Evolutionary conservation across 2,329 filamentous ascomycete genomes (phyloP).

Genomic region (Pyrenophora seminiperda): DNA sequence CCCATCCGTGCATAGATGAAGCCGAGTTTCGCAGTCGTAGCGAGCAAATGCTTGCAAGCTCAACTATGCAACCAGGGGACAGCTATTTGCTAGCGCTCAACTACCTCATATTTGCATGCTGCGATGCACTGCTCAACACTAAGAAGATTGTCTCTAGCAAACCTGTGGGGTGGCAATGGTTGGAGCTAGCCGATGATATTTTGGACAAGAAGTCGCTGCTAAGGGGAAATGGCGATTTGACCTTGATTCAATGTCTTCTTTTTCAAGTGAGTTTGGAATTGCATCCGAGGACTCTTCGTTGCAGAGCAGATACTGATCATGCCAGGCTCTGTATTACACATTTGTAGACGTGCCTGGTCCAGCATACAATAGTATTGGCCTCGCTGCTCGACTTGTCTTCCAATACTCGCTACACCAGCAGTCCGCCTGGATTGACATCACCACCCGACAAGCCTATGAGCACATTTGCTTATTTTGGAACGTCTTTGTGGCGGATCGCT

Average conservation of each 20-base stretch:
- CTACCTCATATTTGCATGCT: conserved; percentile 39
- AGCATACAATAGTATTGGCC: conserved; percentile 39
- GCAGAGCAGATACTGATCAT: conserved; percentile 2
- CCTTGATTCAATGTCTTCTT: conserved; percentile 35
- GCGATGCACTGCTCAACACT: conserved; percentile 20
- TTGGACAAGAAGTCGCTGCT: conserved; percentile 32
- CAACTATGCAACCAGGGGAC: conserved; percentile 23
- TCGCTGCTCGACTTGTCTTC: conserved; percentile 35
- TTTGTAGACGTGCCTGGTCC: conserved; percentile 34
- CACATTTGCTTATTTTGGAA: conserved; percentile 40
- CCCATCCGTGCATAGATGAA: conserved; percentile 40
- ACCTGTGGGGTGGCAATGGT: conserved; percentile 39
- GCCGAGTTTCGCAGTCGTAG: conserved; percentile 30
- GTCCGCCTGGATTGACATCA: conserved; percentile 22
- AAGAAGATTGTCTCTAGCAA: conserved; percentile 10
- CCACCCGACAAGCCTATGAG: conserved; percentile 25
- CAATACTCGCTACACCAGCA: conserved; percentile 39
- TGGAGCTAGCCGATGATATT: conserved; percentile 34
- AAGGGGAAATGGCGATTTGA: conserved; percentile 28
- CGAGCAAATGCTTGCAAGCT: conserved; percentile 29
- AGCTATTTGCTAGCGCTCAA: conserved; percentile 37
- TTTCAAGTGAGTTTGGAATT: conserved; percentile 28
- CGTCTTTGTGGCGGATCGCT: conserved; percentile 33
- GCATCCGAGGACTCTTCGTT: not conserved
- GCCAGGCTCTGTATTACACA: conserved; percentile 35